phyloP scores from a whole-genome alignment of 768 basidiomycete genomes.

The Serpula lacrymans region DNA sequence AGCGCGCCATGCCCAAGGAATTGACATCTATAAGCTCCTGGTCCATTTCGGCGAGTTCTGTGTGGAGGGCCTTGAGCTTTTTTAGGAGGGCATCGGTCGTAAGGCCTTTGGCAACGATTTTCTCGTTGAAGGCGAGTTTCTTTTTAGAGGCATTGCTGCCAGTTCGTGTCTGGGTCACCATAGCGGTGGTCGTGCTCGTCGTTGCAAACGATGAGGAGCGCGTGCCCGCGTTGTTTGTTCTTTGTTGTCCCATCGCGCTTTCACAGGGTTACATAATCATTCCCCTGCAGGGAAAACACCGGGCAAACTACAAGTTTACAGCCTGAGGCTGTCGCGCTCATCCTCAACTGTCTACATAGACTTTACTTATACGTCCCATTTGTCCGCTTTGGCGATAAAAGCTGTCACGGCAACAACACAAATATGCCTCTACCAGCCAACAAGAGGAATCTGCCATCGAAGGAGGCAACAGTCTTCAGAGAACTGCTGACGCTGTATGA shows the following conservation, averaged over 20 bases:
- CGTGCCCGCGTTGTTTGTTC: too few species aligned
- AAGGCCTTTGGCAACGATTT: conserved; percentile 72
- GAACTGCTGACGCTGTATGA: conserved; percentile 88
- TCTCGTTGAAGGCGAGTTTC: conserved; percentile 77
- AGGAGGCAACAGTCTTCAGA: conserved; percentile 83
- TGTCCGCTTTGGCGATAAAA: too few species aligned
- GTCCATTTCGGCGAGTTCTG: conserved; percentile 76
- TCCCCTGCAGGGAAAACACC: too few species aligned
- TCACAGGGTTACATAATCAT: too few species aligned
- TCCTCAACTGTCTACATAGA: too few species aligned
- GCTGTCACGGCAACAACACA: too few species aligned
- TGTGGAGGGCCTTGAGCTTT: conserved; percentile 77
- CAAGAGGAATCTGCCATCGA: conserved; percentile 68
- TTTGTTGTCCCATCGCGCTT: too few species aligned
- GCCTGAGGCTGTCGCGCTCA: too few species aligned
- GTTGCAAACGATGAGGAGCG: too few species aligned
- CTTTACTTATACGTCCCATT: too few species aligned
- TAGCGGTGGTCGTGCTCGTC: too few species aligned
- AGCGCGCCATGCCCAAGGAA: conserved; percentile 66
- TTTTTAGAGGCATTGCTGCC: conserved; percentile 48
- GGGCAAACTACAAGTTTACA: too few species aligned
- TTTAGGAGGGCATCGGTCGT: conserved; percentile 82
- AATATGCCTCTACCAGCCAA: conserved; percentile 21
- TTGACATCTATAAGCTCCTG: conserved; percentile 79
- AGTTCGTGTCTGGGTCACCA: conserved; percentile 76